Percentiles rank a stretch among this genome's conserved stretches.
Conservation (phyloP, 2,329 filamentous ascomycete genomes). For the Bipolaris cookei region DNA sequence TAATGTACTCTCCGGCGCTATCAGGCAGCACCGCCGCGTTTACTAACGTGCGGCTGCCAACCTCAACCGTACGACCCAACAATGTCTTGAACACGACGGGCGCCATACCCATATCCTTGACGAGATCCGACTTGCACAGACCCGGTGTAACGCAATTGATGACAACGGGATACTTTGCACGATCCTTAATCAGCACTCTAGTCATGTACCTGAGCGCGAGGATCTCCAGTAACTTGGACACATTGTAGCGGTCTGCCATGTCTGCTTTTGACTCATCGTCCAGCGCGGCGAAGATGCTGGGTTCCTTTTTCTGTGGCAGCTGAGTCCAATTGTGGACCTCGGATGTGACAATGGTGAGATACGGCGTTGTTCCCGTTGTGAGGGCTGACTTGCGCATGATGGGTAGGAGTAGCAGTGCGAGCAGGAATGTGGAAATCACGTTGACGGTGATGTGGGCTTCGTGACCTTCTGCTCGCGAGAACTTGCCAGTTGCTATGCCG, state of each 20-base stretch:
- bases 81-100: conserved; percentile 17
- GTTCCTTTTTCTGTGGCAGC: conserved; percentile 21
- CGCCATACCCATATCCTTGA: conserved; percentile 14
- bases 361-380: conserved; percentile 9
- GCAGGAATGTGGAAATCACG: conserved; percentile 43
- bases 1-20: conserved; percentile 46
- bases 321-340: conserved; percentile 34
- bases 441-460: conserved; percentile 44
- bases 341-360: conserved; percentile 32
- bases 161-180: conserved; percentile 22
- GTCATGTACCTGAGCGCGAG: conserved; percentile 27
- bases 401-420: conserved; percentile 32
- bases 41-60: conserved; percentile 49
- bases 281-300: conserved; percentile 30
- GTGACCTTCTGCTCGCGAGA: conserved; percentile 28
- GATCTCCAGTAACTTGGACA: conserved; percentile 36
- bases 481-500: conserved; percentile 32
- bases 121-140: conserved; percentile 25
- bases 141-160: conserved; percentile 38
- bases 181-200: conserved; percentile 7
- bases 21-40: conserved; percentile 37
- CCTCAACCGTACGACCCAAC: conserved; percentile 46
- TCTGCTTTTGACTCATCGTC: conserved; percentile 12
- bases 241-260: conserved; percentile 24
- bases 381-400: conserved; percentile 19